Percentiles rank a stretch among this genome's conserved stretches.
These are phyloP conservation scores for Rhamnella rubrinervis DNA, from an alignment of 331 rosid genomes.

Conservation along the genomic window DNA sequence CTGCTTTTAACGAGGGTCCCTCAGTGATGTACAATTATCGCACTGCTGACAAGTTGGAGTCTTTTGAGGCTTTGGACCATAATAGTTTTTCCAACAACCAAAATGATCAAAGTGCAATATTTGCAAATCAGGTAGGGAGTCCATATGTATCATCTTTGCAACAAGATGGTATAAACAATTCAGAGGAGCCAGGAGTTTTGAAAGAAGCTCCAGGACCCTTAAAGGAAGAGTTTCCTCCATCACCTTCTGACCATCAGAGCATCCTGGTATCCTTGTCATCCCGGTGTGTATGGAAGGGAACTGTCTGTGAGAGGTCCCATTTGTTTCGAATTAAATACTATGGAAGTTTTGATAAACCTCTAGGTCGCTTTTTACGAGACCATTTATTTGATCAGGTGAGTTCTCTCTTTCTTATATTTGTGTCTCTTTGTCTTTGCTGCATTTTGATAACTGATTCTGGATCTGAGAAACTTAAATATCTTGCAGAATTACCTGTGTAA, in stretches of 20 bases:
- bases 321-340: slow-evolving; percentile 93
- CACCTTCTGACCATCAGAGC: slow-evolving; percentile 89
- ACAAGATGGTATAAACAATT: slow-evolving; percentile 43
- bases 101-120: slow-evolving; percentile 36
- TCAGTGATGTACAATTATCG: slow-evolving; percentile 35
- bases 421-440: slow-evolving; percentile 12
- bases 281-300: slow-evolving; percentile 92
- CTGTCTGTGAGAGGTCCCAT: slow-evolving; percentile 93
- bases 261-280: slow-evolving; percentile 94
- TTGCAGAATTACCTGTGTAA: slow-evolving; percentile 72
- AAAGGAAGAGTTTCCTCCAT: slow-evolving; percentile 80
- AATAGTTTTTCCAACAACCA: slow-evolving; percentile 26
- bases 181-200: slow-evolving; percentile 32
- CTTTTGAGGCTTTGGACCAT: slow-evolving; percentile 39
- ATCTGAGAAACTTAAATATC: slow-evolving; percentile 21
- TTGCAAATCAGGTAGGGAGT: slow-evolving; percentile 35
- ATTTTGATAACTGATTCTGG: slow-evolving; percentile 20
- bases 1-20: slow-evolving; percentile 30
- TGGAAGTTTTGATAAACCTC: slow-evolving; percentile 89
- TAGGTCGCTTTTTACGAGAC: slow-evolving; percentile 86
- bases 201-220: slow-evolving; percentile 43
- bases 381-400: slow-evolving; percentile 91
- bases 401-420: slow-evolving; percentile 12
- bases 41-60: slow-evolving; percentile 27
- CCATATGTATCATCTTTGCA: slow-evolving; percentile 37